phyloP scores from a whole-genome alignment of 495 filamentous ascomycete genomes.

The Entonaema liquescens region DNA sequence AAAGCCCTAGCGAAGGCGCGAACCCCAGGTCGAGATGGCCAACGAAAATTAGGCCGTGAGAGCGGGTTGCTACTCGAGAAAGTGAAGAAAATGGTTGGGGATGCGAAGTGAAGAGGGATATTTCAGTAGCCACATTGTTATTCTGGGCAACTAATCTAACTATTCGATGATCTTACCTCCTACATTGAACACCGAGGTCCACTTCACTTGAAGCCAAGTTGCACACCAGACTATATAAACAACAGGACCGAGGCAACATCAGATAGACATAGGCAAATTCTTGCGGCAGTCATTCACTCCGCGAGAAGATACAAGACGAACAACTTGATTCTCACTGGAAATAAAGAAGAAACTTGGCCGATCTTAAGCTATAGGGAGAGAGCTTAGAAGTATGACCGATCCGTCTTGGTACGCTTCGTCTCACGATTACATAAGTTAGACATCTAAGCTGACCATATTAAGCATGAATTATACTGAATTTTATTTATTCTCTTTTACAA shows the following conservation, averaged over 20 bases:
- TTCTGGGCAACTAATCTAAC: not conserved
- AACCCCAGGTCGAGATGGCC: conserved; percentile 76
- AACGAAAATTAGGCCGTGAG: conserved; percentile 85
- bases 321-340: not conserved
- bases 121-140: not conserved
- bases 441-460: conserved; percentile 12
- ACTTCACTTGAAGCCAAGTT: not conserved
- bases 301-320: not conserved
- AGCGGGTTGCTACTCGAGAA: conserved; percentile 83
- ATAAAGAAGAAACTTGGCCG: not conserved
- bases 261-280: not conserved
- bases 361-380: not conserved
- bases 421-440: not conserved
- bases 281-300: not conserved
- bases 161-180: not conserved
- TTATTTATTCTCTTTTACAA: conserved; percentile 12
- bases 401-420: conserved; percentile 10
- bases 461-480: not conserved
- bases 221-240: not conserved
- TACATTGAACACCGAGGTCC: not conserved
- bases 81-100: conserved; percentile 75
- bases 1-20: conserved; percentile 80
- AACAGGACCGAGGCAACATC: not conserved
- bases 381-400: not conserved
- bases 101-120: conserved; percentile 4